These are phyloP conservation scores for Neurospora pannonica DNA, from an alignment of 495 filamentous ascomycete genomes.

Conservation along the genomic window DNA sequence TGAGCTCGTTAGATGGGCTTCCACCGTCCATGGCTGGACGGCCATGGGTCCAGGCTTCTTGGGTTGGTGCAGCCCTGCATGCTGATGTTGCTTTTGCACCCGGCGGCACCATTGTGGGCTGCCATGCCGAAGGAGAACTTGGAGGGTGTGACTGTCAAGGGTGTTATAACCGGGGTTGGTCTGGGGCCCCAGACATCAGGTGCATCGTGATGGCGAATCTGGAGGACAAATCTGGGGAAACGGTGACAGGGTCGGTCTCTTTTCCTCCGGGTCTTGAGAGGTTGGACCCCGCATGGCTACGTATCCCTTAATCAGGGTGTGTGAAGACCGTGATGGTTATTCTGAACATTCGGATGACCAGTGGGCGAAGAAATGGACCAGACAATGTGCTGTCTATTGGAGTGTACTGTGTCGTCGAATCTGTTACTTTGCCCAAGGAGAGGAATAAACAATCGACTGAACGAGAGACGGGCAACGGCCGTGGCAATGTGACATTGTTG, in stretches of 20 bases:
- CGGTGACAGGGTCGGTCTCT: background rate
- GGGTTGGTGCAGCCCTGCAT: background rate
- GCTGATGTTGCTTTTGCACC: background rate
- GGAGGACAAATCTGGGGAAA: background rate
- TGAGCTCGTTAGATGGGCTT: background rate
- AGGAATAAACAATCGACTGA: background rate
- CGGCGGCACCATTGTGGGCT: background rate
- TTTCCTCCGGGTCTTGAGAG: background rate
- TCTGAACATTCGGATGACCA: background rate
- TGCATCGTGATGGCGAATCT: background rate
- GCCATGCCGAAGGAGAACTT: background rate
- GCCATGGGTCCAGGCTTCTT: background rate
- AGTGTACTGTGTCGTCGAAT: background rate
- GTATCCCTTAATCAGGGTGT: background rate
- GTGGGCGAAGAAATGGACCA: background rate
- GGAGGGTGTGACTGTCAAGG: background rate
- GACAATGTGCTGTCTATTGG: background rate
- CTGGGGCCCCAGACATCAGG: background rate
- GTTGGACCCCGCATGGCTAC: background rate
- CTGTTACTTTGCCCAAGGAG: background rate
- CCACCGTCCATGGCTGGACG: background rate
- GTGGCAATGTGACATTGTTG: background rate
- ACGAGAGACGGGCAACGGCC: background rate
- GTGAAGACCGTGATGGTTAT: background rate
- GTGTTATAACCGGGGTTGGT: background rate